Percentiles rank a stretch among this genome's conserved stretches.
These are phyloP conservation scores for Coemansia sp. DNA, from an alignment of 192 early-diverging fungal species.

Conservation along the genomic window DNA sequence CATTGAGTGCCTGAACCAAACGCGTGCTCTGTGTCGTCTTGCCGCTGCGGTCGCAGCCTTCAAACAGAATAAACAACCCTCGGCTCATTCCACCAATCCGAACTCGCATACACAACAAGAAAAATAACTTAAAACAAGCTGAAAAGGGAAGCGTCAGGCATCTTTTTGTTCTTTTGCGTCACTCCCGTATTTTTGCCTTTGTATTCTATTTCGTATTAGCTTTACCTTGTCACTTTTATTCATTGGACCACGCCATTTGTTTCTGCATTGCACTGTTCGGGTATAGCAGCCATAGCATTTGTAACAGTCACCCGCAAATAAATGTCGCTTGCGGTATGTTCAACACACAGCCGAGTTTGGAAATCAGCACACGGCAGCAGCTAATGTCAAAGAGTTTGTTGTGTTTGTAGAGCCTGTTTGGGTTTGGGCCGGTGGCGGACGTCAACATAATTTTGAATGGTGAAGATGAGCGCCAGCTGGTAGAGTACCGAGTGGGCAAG, in stretches of 20 bases:
- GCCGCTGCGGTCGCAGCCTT: slow-evolving; percentile 92
- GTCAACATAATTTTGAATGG: slow-evolving; percentile 80
- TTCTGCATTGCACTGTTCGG: slow-evolving; percentile 5
- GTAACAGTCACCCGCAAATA: not conserved
- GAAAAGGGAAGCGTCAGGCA: not conserved
- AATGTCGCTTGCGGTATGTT: slow-evolving; percentile 53
- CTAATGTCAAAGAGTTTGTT: not conserved
- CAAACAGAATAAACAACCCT: slow-evolving; percentile 87
- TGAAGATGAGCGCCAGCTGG: slow-evolving; percentile 86
- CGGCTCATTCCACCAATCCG: slow-evolving; percentile 32
- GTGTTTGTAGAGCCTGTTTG: slow-evolving; percentile 63
- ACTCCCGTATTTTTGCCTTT: not conserved
- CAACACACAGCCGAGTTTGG: not conserved
- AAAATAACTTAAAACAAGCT: slow-evolving; percentile 1
- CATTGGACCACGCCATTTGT: not conserved
- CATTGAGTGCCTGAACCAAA: slow-evolving; percentile 62
- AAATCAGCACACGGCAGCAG: slow-evolving; percentile 1
- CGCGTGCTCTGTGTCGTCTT: slow-evolving; percentile 85
- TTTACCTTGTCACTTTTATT: not conserved
- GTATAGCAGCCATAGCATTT: not conserved
- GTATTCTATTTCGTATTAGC: not conserved
- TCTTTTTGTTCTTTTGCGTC: not conserved
- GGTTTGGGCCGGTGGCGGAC: slow-evolving; percentile 81
- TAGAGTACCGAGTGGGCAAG: slow-evolving; percentile 93
- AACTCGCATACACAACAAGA: not conserved